Evolutionary conservation across 805 yeast species (phyloP).

Genomic region (Zygotorulaspora sp.): DNA sequence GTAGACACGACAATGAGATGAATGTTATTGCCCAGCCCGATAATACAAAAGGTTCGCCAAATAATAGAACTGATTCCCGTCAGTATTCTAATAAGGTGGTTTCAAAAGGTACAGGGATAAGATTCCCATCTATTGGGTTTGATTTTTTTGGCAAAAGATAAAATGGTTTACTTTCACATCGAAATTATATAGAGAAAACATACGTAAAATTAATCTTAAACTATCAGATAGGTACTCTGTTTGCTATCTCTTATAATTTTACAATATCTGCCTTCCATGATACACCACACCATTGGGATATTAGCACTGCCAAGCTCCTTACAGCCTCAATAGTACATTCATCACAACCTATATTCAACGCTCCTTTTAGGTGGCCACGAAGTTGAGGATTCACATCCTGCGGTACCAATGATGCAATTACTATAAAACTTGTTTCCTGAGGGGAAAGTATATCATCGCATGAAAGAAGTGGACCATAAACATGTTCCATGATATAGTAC

Average conservation of each 20-base stretch:
- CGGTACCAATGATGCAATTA: slow-evolving; percentile 77
- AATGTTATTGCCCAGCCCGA: slow-evolving; percentile 29
- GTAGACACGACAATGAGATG: slow-evolving; percentile 67
- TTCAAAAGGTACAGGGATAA: slow-evolving; percentile 12
- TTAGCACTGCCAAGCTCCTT: slow-evolving; percentile 56
- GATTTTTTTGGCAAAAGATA: slow-evolving; percentile 25
- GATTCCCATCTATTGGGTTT: slow-evolving; percentile 22
- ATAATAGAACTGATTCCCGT: not conserved
- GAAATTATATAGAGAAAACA: too few species aligned
- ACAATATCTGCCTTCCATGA: slow-evolving; percentile 45
- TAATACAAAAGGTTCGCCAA: not conserved
- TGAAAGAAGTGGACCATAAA: slow-evolving; percentile 74
- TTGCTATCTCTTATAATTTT: slow-evolving; percentile 21
- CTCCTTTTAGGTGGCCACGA: slow-evolving; percentile 87
- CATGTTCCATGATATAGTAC: slow-evolving; percentile 64
- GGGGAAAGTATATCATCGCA: slow-evolving; percentile 57
- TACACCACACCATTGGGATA: slow-evolving; percentile 72
- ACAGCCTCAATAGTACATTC: slow-evolving; percentile 56
- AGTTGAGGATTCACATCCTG: slow-evolving; percentile 92
- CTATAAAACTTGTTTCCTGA: slow-evolving; percentile 69
- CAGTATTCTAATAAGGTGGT: slow-evolving; percentile 4
- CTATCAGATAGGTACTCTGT: too few species aligned
- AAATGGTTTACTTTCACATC: too few species aligned
- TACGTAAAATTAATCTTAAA: too few species aligned
- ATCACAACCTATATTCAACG: slow-evolving; percentile 71